These are phyloP conservation scores for Neurospora sp. DNA, from an alignment of 495 filamentous ascomycete genomes.

Conservation along the genomic window DNA sequence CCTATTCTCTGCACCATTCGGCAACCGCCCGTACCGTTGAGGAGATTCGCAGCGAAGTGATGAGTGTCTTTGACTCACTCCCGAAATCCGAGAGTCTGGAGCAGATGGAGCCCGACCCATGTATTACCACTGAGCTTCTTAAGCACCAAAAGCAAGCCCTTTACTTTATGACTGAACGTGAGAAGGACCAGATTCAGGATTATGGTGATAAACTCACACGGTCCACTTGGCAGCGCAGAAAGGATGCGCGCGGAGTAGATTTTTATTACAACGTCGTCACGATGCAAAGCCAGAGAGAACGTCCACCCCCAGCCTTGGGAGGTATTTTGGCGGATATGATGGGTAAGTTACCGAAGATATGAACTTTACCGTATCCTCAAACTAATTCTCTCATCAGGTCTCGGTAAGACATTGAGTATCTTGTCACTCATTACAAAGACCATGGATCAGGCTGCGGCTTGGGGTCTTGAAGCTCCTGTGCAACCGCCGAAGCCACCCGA, in stretches of 20 bases:
- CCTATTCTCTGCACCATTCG: conserved; percentile 6
- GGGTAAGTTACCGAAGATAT: conserved; percentile 29
- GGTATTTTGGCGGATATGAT: conserved; percentile 98
- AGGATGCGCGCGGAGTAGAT: conserved; percentile 40
- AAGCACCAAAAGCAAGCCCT: conserved; percentile 88
- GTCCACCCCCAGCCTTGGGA: conserved; percentile 62
- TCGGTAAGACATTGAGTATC: conserved; percentile 89
- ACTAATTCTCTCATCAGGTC: conserved; percentile 20
- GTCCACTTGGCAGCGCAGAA: conserved; percentile 62
- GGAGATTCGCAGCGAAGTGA: conserved; percentile 74
- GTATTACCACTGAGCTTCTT: conserved; percentile 61
- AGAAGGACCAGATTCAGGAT: conserved; percentile 38
- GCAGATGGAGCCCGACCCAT: conserved; percentile 53
- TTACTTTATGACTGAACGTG: conserved; percentile 77
- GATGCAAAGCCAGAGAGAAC: conserved; percentile 48
- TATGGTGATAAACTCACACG: conserved; percentile 43
- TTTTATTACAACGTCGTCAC: conserved; percentile 78
- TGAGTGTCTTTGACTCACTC: conserved; percentile 79
- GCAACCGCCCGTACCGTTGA: conserved; percentile 54
- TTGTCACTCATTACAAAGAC: conserved; percentile 64
- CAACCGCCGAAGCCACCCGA: conserved; percentile 27
- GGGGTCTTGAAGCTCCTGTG: conserved; percentile 34
- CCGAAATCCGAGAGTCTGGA: conserved; percentile 64
- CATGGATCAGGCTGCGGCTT: conserved; percentile 47
- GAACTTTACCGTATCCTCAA: too few species aligned